Conservation (phyloP, 768 basidiomycete species). For the Punctularia strigosozonata region DNA sequence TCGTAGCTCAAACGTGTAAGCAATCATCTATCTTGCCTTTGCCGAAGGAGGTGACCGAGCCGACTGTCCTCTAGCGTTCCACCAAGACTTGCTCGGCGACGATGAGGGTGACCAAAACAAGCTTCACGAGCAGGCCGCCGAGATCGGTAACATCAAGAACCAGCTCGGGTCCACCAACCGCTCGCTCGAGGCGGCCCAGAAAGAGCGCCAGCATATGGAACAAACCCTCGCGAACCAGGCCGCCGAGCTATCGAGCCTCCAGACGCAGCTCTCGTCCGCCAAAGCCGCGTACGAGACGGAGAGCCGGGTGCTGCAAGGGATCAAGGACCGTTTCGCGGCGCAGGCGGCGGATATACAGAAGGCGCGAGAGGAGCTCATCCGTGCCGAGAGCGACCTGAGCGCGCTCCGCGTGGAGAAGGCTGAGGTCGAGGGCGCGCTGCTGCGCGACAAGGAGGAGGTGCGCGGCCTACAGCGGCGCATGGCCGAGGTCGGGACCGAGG, state of each 20-base stretch:
- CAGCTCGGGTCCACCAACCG: slow-evolving; percentile 72
- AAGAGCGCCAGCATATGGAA: slow-evolving; percentile 59
- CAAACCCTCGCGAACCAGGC: slow-evolving; percentile 54
- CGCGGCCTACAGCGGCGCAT: slow-evolving; percentile 77
- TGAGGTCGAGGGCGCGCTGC: slow-evolving; percentile 75
- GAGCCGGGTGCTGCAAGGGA: slow-evolving; percentile 48
- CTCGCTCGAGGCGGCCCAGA: slow-evolving; percentile 52
- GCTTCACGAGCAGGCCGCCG: slow-evolving; percentile 64
- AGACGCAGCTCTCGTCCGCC: slow-evolving; percentile 73
- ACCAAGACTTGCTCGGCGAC: slow-evolving; percentile 58
- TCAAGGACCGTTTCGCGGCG: slow-evolving; percentile 54
- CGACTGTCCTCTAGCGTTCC: no score
- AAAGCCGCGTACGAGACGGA: slow-evolving; percentile 84
- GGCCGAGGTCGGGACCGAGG: slow-evolving; percentile 68
- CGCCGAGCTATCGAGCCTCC: slow-evolving; percentile 64
- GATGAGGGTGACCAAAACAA: slow-evolving; percentile 56
- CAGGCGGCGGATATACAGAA: slow-evolving; percentile 69
- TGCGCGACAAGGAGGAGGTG: slow-evolving; percentile 92
- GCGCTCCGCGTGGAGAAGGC: slow-evolving; percentile 82
- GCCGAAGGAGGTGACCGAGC: slow-evolving; percentile 10
- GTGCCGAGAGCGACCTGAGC: slow-evolving; percentile 85
- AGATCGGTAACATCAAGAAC: slow-evolving; percentile 82
- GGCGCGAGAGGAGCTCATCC: slow-evolving; percentile 68
- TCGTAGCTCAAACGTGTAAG: slow-evolving; percentile 15
- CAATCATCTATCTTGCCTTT: slow-evolving; percentile 1